Base-by-base conservation (phyloP, 2,329 filamentous ascomycete genomes). In the Coniochaeta sp. region DNA sequence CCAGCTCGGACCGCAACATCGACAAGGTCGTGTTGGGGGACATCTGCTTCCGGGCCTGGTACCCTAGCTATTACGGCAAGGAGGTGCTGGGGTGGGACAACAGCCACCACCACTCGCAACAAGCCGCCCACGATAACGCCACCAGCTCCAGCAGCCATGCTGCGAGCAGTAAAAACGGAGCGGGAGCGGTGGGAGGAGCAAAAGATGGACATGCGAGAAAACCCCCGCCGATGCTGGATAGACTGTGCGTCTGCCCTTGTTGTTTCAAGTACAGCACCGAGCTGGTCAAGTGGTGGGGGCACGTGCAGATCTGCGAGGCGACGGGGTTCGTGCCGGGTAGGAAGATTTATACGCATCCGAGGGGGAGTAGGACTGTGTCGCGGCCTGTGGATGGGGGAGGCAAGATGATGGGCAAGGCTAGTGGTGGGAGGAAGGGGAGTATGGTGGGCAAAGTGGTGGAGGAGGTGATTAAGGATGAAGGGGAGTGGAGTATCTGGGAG, bases 181-280 rank as follows among this genome's bases (percentile, higher is more conserved):
- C 12, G 8, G 56, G 55, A 7, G 62, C 64, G 57, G 63, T 64
- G 13, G 66, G 61, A 3, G 72, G 53, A n/a, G n/a, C n/a, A n/a
- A n/a, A n/a, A n/a, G n/a, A n/a, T n/a, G n/a, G n/a, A n/a, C n/a
- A n/a, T n/a, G n/a, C n/a, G n/a, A n/a, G n/a, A 51, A 32, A 61
- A 45, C 60, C 56, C 33, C 60, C 59, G 13, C 71, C 72, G 1
- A 71, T 82, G 60, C 77, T 89, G 14, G 82, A 86, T 57, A 72
- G 84, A 52, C 73, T 97, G 7, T 95, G 91, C 61, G 87, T 97
- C 30, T 99, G 94, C 65, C 86, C 89, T 30, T 87, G 83, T 75
- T 99, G 94, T 73, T 97, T 97, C 76, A 92, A 91, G 65, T 99
- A 99, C 68, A 87, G 86, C 31, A 80, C 76, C 57, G 81, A 84